Evolutionary conservation across 345 rosid genomes (phyloP).

Genomic region (Tarenaya hassleriana): DNA sequence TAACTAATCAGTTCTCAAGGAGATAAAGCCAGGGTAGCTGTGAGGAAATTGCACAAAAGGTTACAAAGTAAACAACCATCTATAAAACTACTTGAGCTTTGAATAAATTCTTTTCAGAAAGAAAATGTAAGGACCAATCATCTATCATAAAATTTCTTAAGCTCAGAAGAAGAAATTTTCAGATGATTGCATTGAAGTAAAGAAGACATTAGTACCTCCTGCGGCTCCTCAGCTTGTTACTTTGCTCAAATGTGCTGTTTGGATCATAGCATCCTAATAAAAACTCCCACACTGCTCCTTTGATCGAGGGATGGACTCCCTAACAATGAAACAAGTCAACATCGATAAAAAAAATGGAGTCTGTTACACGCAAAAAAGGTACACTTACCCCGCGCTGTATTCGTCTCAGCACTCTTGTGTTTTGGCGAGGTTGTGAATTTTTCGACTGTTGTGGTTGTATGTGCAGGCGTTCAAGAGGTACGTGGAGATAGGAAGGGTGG

Average conservation of each 20-base stretch:
- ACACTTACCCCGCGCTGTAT: slow-evolving; percentile 80
- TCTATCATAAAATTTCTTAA: too few relatives aligned
- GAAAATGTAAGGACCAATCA: too few relatives aligned
- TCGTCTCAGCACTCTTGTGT: slow-evolving; percentile 77
- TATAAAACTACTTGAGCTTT: too few relatives aligned
- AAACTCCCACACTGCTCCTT: slow-evolving; percentile 91
- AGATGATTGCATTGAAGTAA: too few relatives aligned
- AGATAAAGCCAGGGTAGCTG: too few relatives aligned
- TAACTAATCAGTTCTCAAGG: too few relatives aligned
- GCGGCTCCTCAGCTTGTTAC: slow-evolving; percentile 49
- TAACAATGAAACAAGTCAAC: slow-evolving; percentile 29
- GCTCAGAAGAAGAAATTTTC: too few relatives aligned
- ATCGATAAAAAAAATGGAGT: slow-evolving; percentile 1
- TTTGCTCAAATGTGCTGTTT: slow-evolving; percentile 68
- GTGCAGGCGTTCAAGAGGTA: slow-evolving; percentile 78
- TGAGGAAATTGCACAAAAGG: too few relatives aligned
- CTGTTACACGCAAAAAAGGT: neutral
- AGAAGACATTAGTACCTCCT: slow-evolving; percentile 50
- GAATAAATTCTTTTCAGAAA: too few relatives aligned
- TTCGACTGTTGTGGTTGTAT: neutral
- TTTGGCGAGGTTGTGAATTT: neutral
- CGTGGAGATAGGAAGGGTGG: slow-evolving; percentile 90
- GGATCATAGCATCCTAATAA: slow-evolving; percentile 94
- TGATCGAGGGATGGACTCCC: slow-evolving; percentile 97
- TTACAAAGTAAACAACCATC: too few relatives aligned